Evolutionary conservation across 352 stramenopile genomes (phyloP), one percentile per base, ranked within the genome.

Genomic region (Globisporangium emineosum): DNA sequence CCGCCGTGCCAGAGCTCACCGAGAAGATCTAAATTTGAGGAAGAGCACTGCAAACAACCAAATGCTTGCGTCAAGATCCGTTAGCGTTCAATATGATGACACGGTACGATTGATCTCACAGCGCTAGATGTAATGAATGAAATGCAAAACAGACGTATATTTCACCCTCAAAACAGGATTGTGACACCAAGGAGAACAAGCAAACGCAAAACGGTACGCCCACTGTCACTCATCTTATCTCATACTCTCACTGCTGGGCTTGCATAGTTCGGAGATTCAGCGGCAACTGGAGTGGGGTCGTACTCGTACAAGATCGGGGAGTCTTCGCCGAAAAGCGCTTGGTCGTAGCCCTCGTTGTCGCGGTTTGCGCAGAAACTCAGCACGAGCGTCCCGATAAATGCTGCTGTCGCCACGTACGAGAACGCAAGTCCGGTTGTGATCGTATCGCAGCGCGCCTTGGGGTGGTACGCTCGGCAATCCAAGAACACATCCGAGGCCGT

Each of bases 1-100:
- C 90, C 30, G 94, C 84, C 59, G 90, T 99, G 40, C 98, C 98
- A 3, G 97, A 99, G 77, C 79, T 99, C 63, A 98, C 95, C 6
- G 86, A 98, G 66, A 99, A 99, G 81, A 76, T 99, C 68, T 98
- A 85, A 83, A 78, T 52, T 54, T 61, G 57, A 27, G 43, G n/a
- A 37, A 49, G 35, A 50, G 17, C 15, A 54, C 10, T 15, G 25
- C 30, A 29, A 21, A 8, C 49, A 55, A 29, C 23, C 19, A 32
- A 15, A 27, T 53, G 47, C 47, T 30, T 61, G 12, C 21, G 57
- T 29, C 50, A 55, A 43, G 25, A 55, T 63, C 42, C 40, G 7
- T 32, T 19, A 57, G 29, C 29, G 17, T 19, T 42, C 3, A 27
- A 10, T 29, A 23, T 21, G 37, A 55, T 55, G 29, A 5, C 27